These are phyloP conservation scores for Fusarium sp. DNA, from an alignment of 2,329 filamentous ascomycete genomes.

Conservation along the genomic window DNA sequence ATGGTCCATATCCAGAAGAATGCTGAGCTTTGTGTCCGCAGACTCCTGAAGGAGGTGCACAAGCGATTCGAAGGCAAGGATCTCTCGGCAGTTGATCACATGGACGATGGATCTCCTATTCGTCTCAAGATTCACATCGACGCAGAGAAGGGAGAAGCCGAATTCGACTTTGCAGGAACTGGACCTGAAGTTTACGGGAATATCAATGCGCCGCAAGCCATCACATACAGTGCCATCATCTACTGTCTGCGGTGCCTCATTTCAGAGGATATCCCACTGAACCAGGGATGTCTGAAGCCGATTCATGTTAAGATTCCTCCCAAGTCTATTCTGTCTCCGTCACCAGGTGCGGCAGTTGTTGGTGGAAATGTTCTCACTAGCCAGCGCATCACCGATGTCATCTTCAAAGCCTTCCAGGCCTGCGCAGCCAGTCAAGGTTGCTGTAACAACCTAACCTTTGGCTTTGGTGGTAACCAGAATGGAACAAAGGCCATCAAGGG, in stretches of 20 bases:
- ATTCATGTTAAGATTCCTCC: conserved; percentile 80
- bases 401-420: conserved; percentile 78
- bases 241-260: conserved; percentile 86
- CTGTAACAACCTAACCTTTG: conserved; percentile 88
- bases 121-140: conserved; percentile 80
- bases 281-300: conserved; percentile 83
- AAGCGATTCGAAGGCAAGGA: conserved; percentile 78
- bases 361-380: conserved; percentile 78
- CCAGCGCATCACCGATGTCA: conserved; percentile 59
- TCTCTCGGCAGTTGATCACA: conserved; percentile 79
- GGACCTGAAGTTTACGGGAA: conserved; percentile 85
- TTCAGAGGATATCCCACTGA: conserved; percentile 83
- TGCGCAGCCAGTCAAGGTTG: conserved; percentile 84
- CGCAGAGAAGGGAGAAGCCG: conserved; percentile 78
- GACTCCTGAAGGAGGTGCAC: conserved; percentile 77
- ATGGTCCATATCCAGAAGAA: conserved; percentile 86
- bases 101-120: conserved; percentile 88
- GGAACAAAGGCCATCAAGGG: conserved; percentile 54
- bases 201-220: conserved; percentile 84
- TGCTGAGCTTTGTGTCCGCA: conserved; percentile 79
- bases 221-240: conserved; percentile 88
- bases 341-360: conserved; percentile 82
- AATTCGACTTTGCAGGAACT: conserved; percentile 85
- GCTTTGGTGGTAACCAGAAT: conserved; percentile 67
- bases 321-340: conserved; percentile 80